Evolutionary conservation across 2,329 filamentous ascomycete species (phyloP).

Genomic region (Berkeleyomyces basicola): DNA sequence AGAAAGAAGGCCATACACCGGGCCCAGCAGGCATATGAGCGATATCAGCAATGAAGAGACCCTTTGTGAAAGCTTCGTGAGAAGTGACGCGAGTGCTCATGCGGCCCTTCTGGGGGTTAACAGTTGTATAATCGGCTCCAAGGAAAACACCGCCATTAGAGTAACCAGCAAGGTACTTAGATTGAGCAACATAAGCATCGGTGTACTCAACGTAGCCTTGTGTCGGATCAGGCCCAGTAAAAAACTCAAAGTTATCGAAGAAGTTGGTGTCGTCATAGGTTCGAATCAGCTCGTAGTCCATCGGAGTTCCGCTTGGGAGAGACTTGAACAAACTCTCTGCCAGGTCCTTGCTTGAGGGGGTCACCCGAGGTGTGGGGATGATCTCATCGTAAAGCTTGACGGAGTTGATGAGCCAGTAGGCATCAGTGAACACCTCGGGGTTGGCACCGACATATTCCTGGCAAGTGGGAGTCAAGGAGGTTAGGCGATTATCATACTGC

Average conservation of each 20-base stretch:
- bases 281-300: slow-evolving; percentile 29
- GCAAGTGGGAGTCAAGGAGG: slow-evolving; percentile 33
- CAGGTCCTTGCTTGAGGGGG: too few relatives aligned
- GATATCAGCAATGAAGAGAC: slow-evolving; percentile 57
- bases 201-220: slow-evolving; percentile 58
- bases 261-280: slow-evolving; percentile 37
- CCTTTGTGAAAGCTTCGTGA: slow-evolving; percentile 49
- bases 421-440: slow-evolving; percentile 22
- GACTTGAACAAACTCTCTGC: too few relatives aligned
- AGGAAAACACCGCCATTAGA: slow-evolving; percentile 43
- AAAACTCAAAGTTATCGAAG: slow-evolving; percentile 40
- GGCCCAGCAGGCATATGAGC: slow-evolving; percentile 56
- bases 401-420: slow-evolving; percentile 47
- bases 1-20: slow-evolving; percentile 62
- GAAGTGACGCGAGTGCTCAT: slow-evolving; percentile 55
- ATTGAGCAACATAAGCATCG: slow-evolving; percentile 38
- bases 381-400: slow-evolving; percentile 42
- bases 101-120: slow-evolving; percentile 41
- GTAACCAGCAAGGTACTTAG: slow-evolving; percentile 40
- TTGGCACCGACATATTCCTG: slow-evolving; percentile 23
- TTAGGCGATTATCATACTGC: slow-evolving; percentile 31
- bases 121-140: slow-evolving; percentile 48
- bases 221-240: slow-evolving; percentile 47
- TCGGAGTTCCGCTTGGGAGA: too few relatives aligned
- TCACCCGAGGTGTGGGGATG: background rate